Percentiles rank a stretch among this genome's conserved stretches.
These are phyloP conservation scores for Globisporangium camurandrum DNA, from an alignment of 352 stramenopile genomes.

Conservation along the genomic window DNA sequence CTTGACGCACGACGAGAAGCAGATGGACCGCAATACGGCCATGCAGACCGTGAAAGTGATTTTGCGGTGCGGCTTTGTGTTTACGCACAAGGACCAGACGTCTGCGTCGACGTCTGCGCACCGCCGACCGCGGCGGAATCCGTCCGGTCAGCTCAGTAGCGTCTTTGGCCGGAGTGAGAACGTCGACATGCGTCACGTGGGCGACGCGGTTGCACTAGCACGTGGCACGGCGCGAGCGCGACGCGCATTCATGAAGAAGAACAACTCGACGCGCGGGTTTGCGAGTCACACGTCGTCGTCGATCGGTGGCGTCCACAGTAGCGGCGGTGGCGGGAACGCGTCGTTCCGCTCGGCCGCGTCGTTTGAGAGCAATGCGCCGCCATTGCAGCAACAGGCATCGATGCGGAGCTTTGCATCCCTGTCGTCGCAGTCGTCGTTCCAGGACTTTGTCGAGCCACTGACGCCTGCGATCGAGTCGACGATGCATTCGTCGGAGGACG, in stretches of 20 bases:
- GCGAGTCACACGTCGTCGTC: slow-evolving; percentile 11
- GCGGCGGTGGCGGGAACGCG: neutral
- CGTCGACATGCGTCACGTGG: slow-evolving; percentile 35
- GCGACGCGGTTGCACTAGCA: slow-evolving; percentile 42
- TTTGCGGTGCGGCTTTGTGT: slow-evolving; percentile 57
- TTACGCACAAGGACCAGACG: slow-evolving; percentile 56
- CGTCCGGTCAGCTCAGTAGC: slow-evolving; percentile 29
- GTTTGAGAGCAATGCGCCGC: neutral
- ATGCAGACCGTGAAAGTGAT: slow-evolving; percentile 80
- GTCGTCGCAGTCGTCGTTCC: slow-evolving; percentile 3
- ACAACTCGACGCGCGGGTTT: slow-evolving; percentile 12
- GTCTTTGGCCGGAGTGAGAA: slow-evolving; percentile 66
- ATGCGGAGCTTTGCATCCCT: slow-evolving; percentile 4
- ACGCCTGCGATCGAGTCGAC: slow-evolving; percentile 6
- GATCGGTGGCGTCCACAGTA: too few relatives aligned
- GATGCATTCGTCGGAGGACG: slow-evolving; percentile 1
- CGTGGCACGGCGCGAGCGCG: slow-evolving; percentile 43
- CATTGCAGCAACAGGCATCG: neutral
- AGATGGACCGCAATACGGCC: slow-evolving; percentile 81
- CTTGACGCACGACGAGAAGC: slow-evolving; percentile 67
- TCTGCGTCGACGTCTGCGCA: slow-evolving; percentile 9
- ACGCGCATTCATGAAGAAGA: slow-evolving; percentile 40
- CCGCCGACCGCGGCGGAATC: slow-evolving; percentile 25
- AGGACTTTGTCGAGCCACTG: slow-evolving; percentile 1
- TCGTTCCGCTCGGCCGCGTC: slow-evolving; percentile 5